Evolutionary conservation across 805 yeast species (phyloP), one percentile per base, ranked within the genome.

Genomic region (Wickerhamomyces sydowiorum): DNA sequence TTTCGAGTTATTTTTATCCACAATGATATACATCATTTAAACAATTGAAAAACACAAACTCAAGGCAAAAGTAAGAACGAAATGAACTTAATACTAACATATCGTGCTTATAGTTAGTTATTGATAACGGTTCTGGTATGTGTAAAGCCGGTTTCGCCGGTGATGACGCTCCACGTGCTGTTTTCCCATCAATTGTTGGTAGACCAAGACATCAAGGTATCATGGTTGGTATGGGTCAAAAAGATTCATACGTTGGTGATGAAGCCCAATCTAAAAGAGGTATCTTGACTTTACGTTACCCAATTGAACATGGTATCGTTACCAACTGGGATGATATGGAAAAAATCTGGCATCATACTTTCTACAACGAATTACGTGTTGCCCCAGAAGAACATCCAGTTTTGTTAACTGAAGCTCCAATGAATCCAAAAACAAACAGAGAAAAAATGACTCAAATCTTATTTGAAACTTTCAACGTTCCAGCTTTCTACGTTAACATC

Each of bases 141-240:
- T 93, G 99, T 84, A 93, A 93, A 73, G 99, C 99, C 91, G 99
- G 99, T 75, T 93, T 90, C 70, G 98, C 99, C 82, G 99, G 99
- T 79, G 98, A 93, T 69, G 99, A 93, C 78, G 98, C 98, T 55
- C 99, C 99, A 69, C 86, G 97, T 73, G 98, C 99, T 64, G 99
- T 93, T 60, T 93, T 93, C 91, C 99, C 99, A 67, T 93, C 98
- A 51, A 91, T 93, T 66, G 99, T 91, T 55, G 99, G 99, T 77
- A 93, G 99, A 78, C 98, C 99, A 78, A 90, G 96, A 82, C 99
- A 93, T 73, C 98, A 93, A 74, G 98, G 98, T 83, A 90, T 89
- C 80, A 90, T 90, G 97, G 98, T 91, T 61, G 99, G 99, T 73
- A 89, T 93, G 96, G 97, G 97, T 70, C 98, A 93, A 79, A 93